Percentiles rank a stretch among this genome's conserved stretches.
Conservation (phyloP, 1,284 basidiomycete genomes). For the Puccinia polysora region DNA sequence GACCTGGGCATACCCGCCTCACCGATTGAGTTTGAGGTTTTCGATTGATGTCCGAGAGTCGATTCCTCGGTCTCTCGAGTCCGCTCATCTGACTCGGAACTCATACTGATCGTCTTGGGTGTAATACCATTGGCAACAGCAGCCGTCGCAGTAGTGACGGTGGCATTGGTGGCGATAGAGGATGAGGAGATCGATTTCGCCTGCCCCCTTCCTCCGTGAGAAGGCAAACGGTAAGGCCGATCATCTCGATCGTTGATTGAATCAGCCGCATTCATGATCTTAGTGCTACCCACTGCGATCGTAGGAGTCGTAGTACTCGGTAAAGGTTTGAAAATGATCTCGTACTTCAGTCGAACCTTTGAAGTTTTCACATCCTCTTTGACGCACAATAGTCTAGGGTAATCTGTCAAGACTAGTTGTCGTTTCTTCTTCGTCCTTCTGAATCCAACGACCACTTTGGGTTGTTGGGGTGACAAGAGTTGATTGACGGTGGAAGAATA, state of each 20-base stretch:
- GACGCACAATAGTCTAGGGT: conserved; percentile 23
- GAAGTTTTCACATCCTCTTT: conserved; percentile 5
- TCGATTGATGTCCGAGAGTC: background rate
- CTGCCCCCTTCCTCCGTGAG: background rate
- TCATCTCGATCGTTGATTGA: background rate
- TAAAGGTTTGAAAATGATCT: conserved; percentile 16
- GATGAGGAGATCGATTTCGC: background rate
- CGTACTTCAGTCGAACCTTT: conserved; percentile 10
- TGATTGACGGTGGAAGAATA: conserved; percentile 13
- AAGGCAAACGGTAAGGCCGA: background rate
- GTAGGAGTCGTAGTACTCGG: background rate
- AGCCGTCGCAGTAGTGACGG: no score
- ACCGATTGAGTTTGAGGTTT: background rate
- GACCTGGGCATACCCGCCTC: background rate
- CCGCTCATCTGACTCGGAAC: no score
- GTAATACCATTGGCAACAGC: no score
- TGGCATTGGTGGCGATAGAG: no score
- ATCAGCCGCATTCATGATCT: background rate
- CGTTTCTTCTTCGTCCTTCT: conserved; percentile 12
- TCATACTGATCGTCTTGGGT: no score
- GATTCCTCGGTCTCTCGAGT: no score
- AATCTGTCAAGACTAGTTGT: conserved; percentile 29
- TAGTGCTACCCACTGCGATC: background rate
- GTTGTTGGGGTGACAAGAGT: background rate
- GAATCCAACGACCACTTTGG: background rate